Evolutionary conservation across 1,284 basidiomycete species (phyloP).

Genomic region (Neonothopanus nambi): DNA sequence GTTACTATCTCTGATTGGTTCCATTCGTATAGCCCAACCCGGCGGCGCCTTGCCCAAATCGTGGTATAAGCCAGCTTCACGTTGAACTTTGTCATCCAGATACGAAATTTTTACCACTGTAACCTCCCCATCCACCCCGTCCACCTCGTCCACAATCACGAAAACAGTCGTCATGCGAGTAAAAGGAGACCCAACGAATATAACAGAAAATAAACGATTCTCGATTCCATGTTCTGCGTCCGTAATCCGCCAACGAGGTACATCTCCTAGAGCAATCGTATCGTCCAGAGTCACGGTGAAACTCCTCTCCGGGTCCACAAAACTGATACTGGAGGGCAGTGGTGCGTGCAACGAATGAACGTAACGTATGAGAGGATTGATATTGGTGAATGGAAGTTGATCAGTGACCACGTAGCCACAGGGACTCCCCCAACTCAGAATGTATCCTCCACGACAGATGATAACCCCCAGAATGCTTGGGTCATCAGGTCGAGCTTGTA

Average conservation of each 20-base stretch:
- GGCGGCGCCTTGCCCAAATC: background rate
- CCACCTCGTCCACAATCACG: background rate
- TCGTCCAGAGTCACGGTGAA: background rate
- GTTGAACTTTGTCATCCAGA: background rate
- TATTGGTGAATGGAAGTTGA: background rate
- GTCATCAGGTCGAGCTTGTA: constrained; percentile 1
- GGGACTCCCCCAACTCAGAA: background rate
- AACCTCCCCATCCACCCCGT: no score
- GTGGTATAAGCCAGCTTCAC: background rate
- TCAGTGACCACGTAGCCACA: background rate
- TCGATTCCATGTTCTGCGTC: background rate
- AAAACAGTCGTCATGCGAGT: background rate
- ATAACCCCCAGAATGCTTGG: background rate
- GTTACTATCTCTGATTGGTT: background rate
- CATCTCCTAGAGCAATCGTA: background rate
- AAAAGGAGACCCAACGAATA: background rate
- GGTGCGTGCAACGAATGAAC: background rate
- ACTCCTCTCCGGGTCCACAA: background rate
- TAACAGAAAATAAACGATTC: background rate
- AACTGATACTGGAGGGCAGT: background rate
- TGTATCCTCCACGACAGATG: background rate
- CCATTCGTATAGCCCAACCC: background rate
- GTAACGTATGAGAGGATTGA: background rate
- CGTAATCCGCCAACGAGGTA: background rate
- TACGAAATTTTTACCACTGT: background rate